Evolutionary conservation across 2,329 filamentous ascomycete species (phyloP).

Genomic region (Aspergillus sojae): DNA sequence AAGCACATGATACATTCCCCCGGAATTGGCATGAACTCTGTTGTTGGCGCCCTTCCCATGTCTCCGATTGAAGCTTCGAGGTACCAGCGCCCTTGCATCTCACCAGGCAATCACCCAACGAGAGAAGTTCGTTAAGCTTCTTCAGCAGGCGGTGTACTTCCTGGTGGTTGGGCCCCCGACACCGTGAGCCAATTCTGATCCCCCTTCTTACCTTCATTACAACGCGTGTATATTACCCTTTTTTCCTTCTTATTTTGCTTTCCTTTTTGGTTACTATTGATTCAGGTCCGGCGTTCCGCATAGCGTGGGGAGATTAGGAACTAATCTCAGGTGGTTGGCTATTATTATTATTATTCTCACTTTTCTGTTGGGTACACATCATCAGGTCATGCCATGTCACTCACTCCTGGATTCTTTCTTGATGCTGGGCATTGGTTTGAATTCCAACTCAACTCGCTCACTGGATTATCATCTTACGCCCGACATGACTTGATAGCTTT

Average conservation of each 20-base stretch:
- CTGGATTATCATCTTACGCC: not conserved
- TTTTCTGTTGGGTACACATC: not conserved
- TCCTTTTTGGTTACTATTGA: slow-evolving; percentile 12
- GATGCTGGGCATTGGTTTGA: not conserved
- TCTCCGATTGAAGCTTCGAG: not conserved
- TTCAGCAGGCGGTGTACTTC: not conserved
- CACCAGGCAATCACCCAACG: not conserved
- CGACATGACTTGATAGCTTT: not conserved
- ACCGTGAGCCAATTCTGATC: not conserved
- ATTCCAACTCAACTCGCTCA: not conserved
- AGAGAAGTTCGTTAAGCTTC: not conserved
- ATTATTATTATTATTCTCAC: not conserved
- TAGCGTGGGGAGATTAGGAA: slow-evolving; percentile 32
- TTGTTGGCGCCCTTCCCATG: not conserved
- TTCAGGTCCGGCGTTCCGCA: slow-evolving; percentile 24
- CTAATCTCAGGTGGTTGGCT: slow-evolving; percentile 1
- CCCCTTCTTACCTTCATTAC: slow-evolving; percentile 7
- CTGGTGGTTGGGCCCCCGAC: not conserved
- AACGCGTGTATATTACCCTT: slow-evolving; percentile 16
- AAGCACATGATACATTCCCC: slow-evolving; percentile 21
- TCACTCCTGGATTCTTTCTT: slow-evolving; percentile 14
- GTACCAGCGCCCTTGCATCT: not conserved
- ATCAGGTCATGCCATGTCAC: slow-evolving; percentile 23
- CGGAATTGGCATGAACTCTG: slow-evolving; percentile 2
- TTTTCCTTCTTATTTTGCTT: slow-evolving; percentile 10